These are phyloP conservation scores for Babesia ovis DNA, from an alignment of 169 alveolate genomes.

Conservation along the genomic window DNA sequence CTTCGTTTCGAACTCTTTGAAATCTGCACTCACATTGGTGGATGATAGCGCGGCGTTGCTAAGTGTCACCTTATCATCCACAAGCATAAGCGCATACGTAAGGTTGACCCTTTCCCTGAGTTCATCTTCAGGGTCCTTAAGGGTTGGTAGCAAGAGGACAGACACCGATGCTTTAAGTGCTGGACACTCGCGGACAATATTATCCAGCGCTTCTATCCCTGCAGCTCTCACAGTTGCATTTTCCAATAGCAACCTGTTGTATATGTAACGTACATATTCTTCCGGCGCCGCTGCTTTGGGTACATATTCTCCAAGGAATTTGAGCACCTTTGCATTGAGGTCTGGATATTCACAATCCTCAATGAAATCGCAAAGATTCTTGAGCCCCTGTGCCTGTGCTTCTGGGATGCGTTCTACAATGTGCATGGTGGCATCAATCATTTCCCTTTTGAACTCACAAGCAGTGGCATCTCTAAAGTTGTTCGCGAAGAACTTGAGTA, in stretches of 20 bases:
- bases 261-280: slow-evolving; percentile 92
- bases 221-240: slow-evolving; percentile 95
- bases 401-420: slow-evolving; percentile 81
- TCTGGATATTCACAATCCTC: slow-evolving; percentile 97
- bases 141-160: slow-evolving; percentile 66
- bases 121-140: slow-evolving; percentile 78
- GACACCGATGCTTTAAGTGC: slow-evolving; percentile 69
- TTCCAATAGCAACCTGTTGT: slow-evolving; percentile 94
- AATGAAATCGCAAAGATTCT: slow-evolving; percentile 93
- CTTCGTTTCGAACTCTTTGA: slow-evolving; percentile 34
- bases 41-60: slow-evolving; percentile 16
- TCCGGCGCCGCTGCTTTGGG: slow-evolving; percentile 90
- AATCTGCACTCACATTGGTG: background rate
- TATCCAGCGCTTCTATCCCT: slow-evolving; percentile 93
- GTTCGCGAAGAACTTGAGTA: slow-evolving; percentile 87
- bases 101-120: slow-evolving; percentile 78
- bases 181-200: slow-evolving; percentile 81
- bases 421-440: slow-evolving; percentile 90
- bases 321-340: slow-evolving; percentile 82
- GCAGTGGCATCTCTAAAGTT: slow-evolving; percentile 91
- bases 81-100: slow-evolving; percentile 57
- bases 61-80: slow-evolving; percentile 14
- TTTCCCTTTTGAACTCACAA: slow-evolving; percentile 84
- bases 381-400: slow-evolving; percentile 84
- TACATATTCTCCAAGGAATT: slow-evolving; percentile 89